Evolutionary conservation across 176 grass and related monocot species (phyloP).

Genomic region (Cymbopogon citratus): DNA sequence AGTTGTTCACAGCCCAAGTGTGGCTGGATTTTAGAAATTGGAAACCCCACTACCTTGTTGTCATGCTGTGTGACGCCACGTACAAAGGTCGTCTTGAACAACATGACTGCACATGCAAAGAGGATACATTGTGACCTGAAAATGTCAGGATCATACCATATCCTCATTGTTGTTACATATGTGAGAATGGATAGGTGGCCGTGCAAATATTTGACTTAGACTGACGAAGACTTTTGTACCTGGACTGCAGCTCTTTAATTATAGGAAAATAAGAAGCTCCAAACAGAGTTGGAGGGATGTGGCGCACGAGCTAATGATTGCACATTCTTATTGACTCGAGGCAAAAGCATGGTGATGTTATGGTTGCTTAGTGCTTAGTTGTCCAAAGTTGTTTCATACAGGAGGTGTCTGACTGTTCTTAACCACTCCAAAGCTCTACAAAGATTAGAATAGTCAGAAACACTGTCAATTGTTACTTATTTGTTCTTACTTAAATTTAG

Average conservation of each 20-base stretch:
- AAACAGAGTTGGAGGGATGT: slow-evolving; percentile 1
- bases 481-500: background rate
- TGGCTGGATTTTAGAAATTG: slow-evolving; percentile 30
- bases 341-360: slow-evolving; percentile 4
- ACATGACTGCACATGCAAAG: slow-evolving; percentile 21
- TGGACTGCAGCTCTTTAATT: slow-evolving; percentile 7
- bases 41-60: slow-evolving; percentile 42
- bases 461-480: slow-evolving; percentile 2
- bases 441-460: slow-evolving; percentile 2
- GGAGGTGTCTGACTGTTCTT: background rate
- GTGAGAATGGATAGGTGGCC: slow-evolving; percentile 5
- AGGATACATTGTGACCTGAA: slow-evolving; percentile 27
- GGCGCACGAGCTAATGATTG: background rate
- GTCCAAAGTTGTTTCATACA: background rate
- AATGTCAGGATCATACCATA: slow-evolving; percentile 26
- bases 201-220: slow-evolving; percentile 21
- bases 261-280: slow-evolving; percentile 7
- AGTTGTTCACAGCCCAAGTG: background rate
- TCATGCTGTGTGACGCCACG: slow-evolving; percentile 20
- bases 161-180: slow-evolving; percentile 5
- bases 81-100: slow-evolving; percentile 26
- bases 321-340: slow-evolving; percentile 2
- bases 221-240: slow-evolving; percentile 5
- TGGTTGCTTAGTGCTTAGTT: slow-evolving; percentile 11
- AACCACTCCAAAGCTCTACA: background rate